Base-by-base conservation (phyloP, 163 green algal species). In the Prototheca wickerhamii region DNA sequence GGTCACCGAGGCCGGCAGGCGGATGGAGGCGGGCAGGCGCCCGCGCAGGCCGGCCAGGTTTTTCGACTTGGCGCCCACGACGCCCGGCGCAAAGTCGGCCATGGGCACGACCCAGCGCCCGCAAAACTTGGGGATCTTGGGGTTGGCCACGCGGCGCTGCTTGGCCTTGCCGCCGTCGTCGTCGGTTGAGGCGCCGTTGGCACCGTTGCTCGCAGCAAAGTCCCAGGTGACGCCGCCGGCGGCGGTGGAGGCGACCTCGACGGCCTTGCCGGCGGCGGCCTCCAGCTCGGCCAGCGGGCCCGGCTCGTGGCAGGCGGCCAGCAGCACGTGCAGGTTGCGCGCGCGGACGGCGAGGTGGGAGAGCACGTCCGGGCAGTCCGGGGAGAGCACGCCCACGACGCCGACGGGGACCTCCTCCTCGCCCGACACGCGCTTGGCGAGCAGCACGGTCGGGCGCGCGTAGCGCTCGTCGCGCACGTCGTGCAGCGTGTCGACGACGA, bases 361-460 rank as follows among this genome's bases (percentile, higher is more conserved):
- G 49, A 99, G 79, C 43, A 99, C 86, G 68, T 99, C 93, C 0
- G 91, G 92, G 10, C 91, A 88, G 62, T 98, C 92, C 18, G 85
- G 84, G 3, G 91, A 96, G n/a, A 99, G 79, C 69, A 99, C 76
- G 3, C 78, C 93, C 29, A 98, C 89, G 12, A 80, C 84, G 26
- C 90, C 91, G 65, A 90, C 83, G 8, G 93, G 93, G 62, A 99
- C 91, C 77, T 99, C 93, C 79, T 99, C 93, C 80, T 99, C 93
- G 20, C 93, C 92, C 6, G 79, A 84, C 46, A 98, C 89, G 44
- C 86, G 82, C 63, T 88, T 61, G 6, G 89, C 88, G n/a, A 98
- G 56, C 50, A 99, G 77, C 10, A 99, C 78, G 0, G 91, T 98
- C 25, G 93, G 86, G 58, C 83, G 61, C 0, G 75, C 64, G 70